Conservation (phyloP, 1,284 basidiomycete species). For the Tilletiopsis washingtonensis region DNA sequence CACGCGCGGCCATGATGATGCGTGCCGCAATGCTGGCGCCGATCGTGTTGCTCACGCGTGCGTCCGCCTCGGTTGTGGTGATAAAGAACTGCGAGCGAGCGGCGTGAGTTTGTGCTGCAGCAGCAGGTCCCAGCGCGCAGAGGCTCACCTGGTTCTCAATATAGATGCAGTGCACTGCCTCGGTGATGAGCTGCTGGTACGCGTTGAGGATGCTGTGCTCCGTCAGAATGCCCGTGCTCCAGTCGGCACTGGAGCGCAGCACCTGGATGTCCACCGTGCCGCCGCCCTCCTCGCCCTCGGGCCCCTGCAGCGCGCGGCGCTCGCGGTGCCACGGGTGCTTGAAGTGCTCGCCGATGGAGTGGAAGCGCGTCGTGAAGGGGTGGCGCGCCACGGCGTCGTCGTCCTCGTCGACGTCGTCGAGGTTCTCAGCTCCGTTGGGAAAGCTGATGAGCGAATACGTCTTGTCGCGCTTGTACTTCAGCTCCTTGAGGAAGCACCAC, state of each 20-base stretch:
- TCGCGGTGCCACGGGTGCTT: slow-evolving; percentile 10
- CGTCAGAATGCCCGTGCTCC: slow-evolving; percentile 79
- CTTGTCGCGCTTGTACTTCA: slow-evolving; percentile 51
- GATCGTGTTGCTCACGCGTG: slow-evolving; percentile 55
- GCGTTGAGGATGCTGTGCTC: slow-evolving; percentile 44
- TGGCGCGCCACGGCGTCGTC: slow-evolving; percentile 52
- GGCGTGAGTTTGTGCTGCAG: no score
- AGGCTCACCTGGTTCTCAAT: slow-evolving; percentile 44
- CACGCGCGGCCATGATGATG: slow-evolving; percentile 63
- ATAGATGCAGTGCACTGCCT: slow-evolving; percentile 79
- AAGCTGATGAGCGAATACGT: slow-evolving; percentile 69
- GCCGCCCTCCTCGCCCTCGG: slow-evolving; percentile 1
- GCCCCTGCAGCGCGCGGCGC: slow-evolving; percentile 6
- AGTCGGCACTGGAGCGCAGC: slow-evolving; percentile 74
- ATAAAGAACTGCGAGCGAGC: slow-evolving; percentile 20
- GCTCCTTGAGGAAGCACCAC: slow-evolving; percentile 56
- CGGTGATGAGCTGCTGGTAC: slow-evolving; percentile 71
- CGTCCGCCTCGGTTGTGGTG: slow-evolving; percentile 6
- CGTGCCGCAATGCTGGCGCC: slow-evolving; percentile 72
- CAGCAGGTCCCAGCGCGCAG: no score
- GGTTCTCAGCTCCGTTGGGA: slow-evolving; percentile 60
- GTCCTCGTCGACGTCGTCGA: slow-evolving; percentile 51
- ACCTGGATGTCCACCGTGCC: slow-evolving; percentile 60
- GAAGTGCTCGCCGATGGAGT: slow-evolving; percentile 18
- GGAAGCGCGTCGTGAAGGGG: slow-evolving; percentile 52